Conservation (phyloP, 106 monocot genomes). For the Iris macrosiphon region DNA sequence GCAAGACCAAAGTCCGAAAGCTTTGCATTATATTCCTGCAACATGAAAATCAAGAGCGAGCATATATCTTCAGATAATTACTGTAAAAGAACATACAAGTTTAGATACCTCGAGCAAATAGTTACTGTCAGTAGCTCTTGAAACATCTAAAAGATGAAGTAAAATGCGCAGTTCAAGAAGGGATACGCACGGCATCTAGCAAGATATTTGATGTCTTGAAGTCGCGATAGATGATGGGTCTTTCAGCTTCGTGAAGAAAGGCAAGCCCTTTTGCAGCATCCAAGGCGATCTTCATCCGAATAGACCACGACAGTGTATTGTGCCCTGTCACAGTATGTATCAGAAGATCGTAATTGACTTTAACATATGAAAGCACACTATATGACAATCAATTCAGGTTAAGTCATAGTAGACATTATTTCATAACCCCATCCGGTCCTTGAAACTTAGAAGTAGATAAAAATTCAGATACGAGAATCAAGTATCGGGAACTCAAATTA, state of each 20-base stretch:
- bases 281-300: conserved; percentile 33
- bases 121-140: too few species aligned
- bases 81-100: too few species aligned
- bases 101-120: too few species aligned
- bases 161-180: neutral
- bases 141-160: neutral
- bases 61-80: neutral
- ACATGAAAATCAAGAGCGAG: neutral
- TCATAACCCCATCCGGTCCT: too few species aligned
- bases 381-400: too few species aligned
- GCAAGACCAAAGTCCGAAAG: conserved; percentile 18
- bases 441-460: too few species aligned
- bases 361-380: too few species aligned
- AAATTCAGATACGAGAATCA: too few species aligned
- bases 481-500: too few species aligned
- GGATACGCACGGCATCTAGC: conserved; percentile 11
- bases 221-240: conserved; percentile 20
- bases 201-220: conserved; percentile 39
- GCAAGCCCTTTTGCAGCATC: conserved; percentile 28
- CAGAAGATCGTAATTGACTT: too few species aligned
- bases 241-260: conserved; percentile 18
- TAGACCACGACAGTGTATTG: conserved; percentile 25
- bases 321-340: too few species aligned
- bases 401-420: too few species aligned
- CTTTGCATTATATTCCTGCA: conserved; percentile 17